Percentiles rank a stretch among this genome's conserved stretches.
Evolutionary conservation across 2,329 filamentous ascomycete species (phyloP).

Genomic region (Hypoxylon rubiginosum): DNA sequence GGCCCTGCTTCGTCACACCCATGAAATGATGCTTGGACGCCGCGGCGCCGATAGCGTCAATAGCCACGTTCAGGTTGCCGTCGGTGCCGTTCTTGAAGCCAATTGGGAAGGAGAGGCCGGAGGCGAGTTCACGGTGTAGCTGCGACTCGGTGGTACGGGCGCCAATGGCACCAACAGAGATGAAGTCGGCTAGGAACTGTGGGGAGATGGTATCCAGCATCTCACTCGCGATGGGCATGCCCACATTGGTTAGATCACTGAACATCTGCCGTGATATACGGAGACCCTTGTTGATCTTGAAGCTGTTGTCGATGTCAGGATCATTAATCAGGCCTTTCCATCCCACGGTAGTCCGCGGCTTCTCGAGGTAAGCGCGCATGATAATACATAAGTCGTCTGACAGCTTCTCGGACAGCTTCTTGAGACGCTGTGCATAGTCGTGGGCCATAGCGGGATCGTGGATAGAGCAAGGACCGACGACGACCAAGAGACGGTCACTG

Average conservation of each 20-base stretch:
- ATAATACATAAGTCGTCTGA: conserved; percentile 88
- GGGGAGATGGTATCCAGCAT: conserved; percentile 99
- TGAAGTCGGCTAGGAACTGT: conserved; percentile 95
- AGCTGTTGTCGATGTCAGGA: conserved; percentile 96
- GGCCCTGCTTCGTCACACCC: conserved; percentile 96
- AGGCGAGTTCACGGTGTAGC: conserved; percentile 94
- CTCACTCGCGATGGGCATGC: conserved; percentile 96
- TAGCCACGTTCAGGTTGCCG: conserved; percentile 88
- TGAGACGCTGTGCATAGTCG: conserved; percentile 87
- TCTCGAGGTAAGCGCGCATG: conserved; percentile 99
- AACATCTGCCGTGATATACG: conserved; percentile 94
- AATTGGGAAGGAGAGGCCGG: conserved; percentile 95
- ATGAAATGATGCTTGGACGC: conserved; percentile 95
- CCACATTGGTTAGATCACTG: conserved; percentile 84
- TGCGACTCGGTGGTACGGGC: conserved; percentile 97
- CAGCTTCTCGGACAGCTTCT: conserved; percentile 82
- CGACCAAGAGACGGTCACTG: conserved; percentile 90
- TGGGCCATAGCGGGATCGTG: conserved; percentile 91
- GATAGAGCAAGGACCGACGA: conserved; percentile 96
- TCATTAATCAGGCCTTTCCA: conserved; percentile 99
- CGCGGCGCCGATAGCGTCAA: conserved; percentile 93
- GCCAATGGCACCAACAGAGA: conserved; percentile 95
- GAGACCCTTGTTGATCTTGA: conserved; percentile 99
- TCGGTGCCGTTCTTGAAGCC: conserved; percentile 99
- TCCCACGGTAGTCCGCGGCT: conserved; percentile 96